These are phyloP conservation scores for Leccinellum luteum DNA, from an alignment of 768 basidiomycete species.

Conservation along the genomic window DNA sequence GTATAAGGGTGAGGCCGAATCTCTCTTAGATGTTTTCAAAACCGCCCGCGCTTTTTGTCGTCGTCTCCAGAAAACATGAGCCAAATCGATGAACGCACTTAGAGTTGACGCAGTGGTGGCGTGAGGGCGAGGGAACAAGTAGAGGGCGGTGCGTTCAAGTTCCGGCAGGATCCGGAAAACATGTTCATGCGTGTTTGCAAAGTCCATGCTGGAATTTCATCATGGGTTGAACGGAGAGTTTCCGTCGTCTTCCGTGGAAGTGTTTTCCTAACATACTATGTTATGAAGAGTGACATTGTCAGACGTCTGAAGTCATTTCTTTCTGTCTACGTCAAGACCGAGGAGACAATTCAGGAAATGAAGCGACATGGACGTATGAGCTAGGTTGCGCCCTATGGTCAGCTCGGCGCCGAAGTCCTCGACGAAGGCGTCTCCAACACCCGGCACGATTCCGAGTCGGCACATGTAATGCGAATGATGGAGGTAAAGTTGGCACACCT, in stretches of 20 bases:
- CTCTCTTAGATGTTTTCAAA: neutral
- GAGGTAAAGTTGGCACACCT: neutral
- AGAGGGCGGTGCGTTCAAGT: neutral
- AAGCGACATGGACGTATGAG: neutral
- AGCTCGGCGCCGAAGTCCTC: neutral
- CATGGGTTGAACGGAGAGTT: neutral
- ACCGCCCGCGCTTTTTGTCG: neutral
- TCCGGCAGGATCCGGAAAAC: neutral
- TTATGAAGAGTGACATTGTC: neutral
- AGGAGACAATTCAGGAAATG: too few relatives aligned
- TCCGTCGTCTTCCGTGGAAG: neutral
- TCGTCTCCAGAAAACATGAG: neutral
- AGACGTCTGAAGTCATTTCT: neutral
- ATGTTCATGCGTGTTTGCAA: neutral
- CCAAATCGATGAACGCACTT: neutral
- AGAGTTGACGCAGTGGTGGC: neutral
- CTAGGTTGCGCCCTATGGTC: neutral
- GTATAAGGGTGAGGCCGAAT: too few relatives aligned
- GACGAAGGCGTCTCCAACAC: neutral
- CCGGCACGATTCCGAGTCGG: neutral
- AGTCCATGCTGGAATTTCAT: neutral
- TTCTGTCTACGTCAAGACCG: neutral
- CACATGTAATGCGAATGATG: neutral
- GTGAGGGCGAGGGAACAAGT: neutral
- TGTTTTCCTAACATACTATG: neutral